Base-by-base conservation (phyloP, 1,284 basidiomycete species). In the Taiwanofungus camphoratus region DNA sequence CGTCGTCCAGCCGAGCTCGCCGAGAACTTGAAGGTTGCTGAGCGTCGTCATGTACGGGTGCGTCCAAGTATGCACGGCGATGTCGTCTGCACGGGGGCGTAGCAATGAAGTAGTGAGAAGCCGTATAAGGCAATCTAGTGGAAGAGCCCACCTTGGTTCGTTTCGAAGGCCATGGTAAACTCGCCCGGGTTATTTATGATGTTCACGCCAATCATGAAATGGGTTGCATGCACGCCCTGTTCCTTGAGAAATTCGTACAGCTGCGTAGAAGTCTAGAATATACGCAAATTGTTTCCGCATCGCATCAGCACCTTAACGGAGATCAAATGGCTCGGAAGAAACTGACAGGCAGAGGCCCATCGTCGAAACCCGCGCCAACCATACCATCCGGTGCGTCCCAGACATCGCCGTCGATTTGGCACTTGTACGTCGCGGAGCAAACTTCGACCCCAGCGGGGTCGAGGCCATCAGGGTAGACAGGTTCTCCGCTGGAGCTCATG, bases 1-100 rank as follows among this genome's bases (percentile, higher is more conserved):
- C 70, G 87, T 80, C 1, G 87, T 83, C 82, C 83, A 93, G 7
- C 85, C 92, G 48, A 94, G 69, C 71, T 92, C 81, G 21, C 75
- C 89, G 31, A 93, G 52, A 39, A 92, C 62, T 46, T 83, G 70
- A 42, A 73, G 58, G 61, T 92, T 89, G 42, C 69, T 72, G 48
- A 86, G 69, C 2, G 85, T 82, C 6, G 90, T 88, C 82, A 87
- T 88, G 66, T 81, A 85, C 26, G 77, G 84, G 54, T 90, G 87
- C 1, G 82, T 80, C 74, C 76, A 92, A 0, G 88, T 91, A 61
- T 91, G 87, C 5, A 87, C 79, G 15, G 79, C 86, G 43, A 91
- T 77, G 51, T 89, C 86, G 44, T 74, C 69, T 56, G 37, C 13
- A 11, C 8, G 18, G 24, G 18, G 9, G 30, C n/a, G 11, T 7